A percentile compares a stretch with the other conserved stretches of the same genome.
phyloP scores from a whole-genome alignment of 192 early-diverging fungal genomes.

The Backusella luteola region DNA sequence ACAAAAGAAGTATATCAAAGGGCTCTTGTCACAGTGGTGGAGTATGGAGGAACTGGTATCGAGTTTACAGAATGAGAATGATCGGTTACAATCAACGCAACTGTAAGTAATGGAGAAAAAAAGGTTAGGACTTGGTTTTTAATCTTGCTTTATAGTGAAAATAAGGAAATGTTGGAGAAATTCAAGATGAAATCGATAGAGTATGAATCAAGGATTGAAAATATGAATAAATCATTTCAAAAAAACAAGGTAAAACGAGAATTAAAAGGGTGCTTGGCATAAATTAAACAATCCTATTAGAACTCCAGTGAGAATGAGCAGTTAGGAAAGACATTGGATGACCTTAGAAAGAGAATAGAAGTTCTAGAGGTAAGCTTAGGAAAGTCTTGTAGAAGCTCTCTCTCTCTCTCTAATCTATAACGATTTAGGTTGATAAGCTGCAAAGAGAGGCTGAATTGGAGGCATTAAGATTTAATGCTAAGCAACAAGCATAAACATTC shows the following conservation, averaged over 20 bases:
- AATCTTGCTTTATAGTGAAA: background rate
- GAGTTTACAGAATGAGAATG: slow-evolving; percentile 28
- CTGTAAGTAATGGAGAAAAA: background rate
- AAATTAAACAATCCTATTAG: no score
- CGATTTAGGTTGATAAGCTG: slow-evolving; percentile 7
- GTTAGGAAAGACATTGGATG: background rate
- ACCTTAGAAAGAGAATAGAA: background rate
- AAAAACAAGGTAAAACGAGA: background rate
- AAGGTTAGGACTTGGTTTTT: background rate
- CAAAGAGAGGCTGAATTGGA: slow-evolving; percentile 14
- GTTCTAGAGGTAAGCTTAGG: background rate
- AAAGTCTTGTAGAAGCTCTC: no score
- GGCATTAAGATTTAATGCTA: background rate
- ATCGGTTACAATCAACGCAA: background rate
- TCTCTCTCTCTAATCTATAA: background rate
- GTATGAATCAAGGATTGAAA: slow-evolving; percentile 3
- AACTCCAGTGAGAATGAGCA: slow-evolving; percentile 1
- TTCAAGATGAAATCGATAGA: background rate
- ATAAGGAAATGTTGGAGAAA: background rate
- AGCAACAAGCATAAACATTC: background rate
- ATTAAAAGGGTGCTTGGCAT: no score
- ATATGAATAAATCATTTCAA: background rate
- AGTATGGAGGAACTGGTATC: slow-evolving; percentile 26
- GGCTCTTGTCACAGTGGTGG: slow-evolving; percentile 35
- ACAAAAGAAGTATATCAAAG: slow-evolving; percentile 43